Conservation (phyloP, 345 rosid species). For the Isatis tinctoria region DNA sequence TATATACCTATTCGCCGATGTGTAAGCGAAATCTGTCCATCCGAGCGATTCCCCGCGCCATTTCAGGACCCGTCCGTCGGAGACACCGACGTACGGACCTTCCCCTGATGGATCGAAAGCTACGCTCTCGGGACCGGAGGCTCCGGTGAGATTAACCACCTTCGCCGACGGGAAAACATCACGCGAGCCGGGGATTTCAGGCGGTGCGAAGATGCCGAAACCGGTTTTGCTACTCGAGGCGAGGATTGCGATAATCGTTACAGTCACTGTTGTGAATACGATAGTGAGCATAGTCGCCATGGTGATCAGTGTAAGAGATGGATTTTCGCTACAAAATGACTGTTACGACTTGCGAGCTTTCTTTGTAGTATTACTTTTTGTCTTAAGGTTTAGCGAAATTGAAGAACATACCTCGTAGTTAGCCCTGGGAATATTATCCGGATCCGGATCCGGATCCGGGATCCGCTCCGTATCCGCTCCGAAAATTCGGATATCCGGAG, state of each 20-base stretch:
- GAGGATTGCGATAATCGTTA: slow-evolving; percentile 23
- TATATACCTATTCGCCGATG: slow-evolving; percentile 45
- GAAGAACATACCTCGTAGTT: not conserved
- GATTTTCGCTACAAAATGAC: not conserved
- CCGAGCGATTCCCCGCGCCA: slow-evolving; percentile 48
- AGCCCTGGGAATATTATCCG: too few relatives aligned
- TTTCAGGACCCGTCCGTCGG: slow-evolving; percentile 61
- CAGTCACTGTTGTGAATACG: not conserved
- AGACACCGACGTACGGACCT: slow-evolving; percentile 67
- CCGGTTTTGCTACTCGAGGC: slow-evolving; percentile 9
- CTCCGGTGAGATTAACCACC: slow-evolving; percentile 39
- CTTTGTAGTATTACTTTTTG: not conserved
- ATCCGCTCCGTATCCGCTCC: too few relatives aligned
- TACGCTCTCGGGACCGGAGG: slow-evolving; percentile 68
- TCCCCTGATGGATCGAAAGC: slow-evolving; percentile 51
- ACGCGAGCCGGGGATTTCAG: slow-evolving; percentile 36
- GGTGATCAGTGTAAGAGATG: not conserved
- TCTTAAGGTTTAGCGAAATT: not conserved
- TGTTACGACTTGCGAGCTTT: not conserved
- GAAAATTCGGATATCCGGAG: too few relatives aligned
- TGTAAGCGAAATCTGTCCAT: slow-evolving; percentile 62
- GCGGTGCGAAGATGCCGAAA: slow-evolving; percentile 33
- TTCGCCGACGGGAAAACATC: slow-evolving; percentile 38
- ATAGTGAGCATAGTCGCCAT: slow-evolving; percentile 23
- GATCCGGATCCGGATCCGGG: too few relatives aligned